These are phyloP conservation scores for Neurospora tetraspora DNA, from an alignment of 495 filamentous ascomycete species.

Conservation along the genomic window DNA sequence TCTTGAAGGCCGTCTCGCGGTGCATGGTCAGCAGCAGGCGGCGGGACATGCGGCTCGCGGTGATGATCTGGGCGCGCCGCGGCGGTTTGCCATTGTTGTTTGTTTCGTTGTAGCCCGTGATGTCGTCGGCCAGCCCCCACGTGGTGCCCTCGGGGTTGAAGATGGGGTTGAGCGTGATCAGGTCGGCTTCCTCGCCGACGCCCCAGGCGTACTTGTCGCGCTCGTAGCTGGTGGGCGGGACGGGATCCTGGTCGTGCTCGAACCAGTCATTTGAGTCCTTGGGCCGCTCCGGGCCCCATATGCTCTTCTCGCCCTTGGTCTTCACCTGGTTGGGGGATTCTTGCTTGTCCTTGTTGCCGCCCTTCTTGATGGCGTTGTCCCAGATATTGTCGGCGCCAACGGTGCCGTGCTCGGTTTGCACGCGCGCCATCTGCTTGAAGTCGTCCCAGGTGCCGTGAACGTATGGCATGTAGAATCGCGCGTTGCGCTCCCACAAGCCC, in stretches of 20 bases:
- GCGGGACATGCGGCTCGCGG: constrained; percentile 70
- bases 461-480: constrained; percentile 81
- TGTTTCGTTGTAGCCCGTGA: constrained; percentile 76
- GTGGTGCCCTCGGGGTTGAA: constrained; percentile 84
- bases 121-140: constrained; percentile 79
- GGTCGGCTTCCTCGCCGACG: constrained; percentile 83
- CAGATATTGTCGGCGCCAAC: constrained; percentile 64
- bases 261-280: constrained; percentile 52
- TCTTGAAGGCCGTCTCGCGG: constrained; percentile 65
- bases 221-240: constrained; percentile 60
- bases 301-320: constrained; percentile 47
- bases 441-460: constrained; percentile 88
- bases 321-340: constrained; percentile 13
- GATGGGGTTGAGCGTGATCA: constrained; percentile 87
- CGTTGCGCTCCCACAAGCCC: constrained; percentile 87
- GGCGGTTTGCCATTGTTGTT: constrained; percentile 49
- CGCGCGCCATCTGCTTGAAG: constrained; percentile 84
- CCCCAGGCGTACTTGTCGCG: constrained; percentile 82
- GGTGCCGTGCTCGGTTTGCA: constrained; percentile 77
- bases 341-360: constrained; percentile 21
- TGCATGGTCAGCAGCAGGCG: constrained; percentile 84
- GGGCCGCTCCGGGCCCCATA: constrained; percentile 82
- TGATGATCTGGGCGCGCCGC: constrained; percentile 81
- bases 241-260: constrained; percentile 57
- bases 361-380: constrained; percentile 25